Evolutionary conservation across 495 filamentous ascomycete genomes (phyloP), one percentile per base, ranked within the genome.

Genomic region (Filosporella fistucella): DNA sequence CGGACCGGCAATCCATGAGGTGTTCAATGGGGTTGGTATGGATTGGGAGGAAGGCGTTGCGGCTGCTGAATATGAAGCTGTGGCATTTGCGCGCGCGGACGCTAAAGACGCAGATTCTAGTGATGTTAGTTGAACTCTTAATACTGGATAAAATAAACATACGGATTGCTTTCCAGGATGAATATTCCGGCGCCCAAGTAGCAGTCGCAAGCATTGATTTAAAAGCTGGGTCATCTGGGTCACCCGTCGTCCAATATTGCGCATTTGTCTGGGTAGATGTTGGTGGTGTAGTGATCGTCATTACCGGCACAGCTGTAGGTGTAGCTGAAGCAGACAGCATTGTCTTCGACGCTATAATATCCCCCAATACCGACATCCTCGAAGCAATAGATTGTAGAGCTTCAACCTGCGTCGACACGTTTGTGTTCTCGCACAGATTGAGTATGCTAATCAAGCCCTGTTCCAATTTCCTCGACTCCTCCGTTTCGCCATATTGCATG

Each of bases 1-100:
- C 10, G 54, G 54, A 2, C 54, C 54, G 16, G 44, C 44, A 13
- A 57, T 43, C 54, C 54, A 52, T 2, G 30, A 34, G 0, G 23
- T 22, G 18, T 26, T 55, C 16, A 55, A 21, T 4, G 37, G 17
- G 22, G 24, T 28, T 1, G 29, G 22, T 1, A 12, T 6, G 36
- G 14, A 14, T 26, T 21, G 17, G 35, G 35, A 20, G 35, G 14
- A 38, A 6, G 7, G 23, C 20, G 35, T 38, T 38, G 5, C 20
- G 18, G 35, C 17, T 38, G 14, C 16, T n/a, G 16, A 32, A 21
- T 41, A 21, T 41, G 11, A 29, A 24, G 14, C 3, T 26, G 11
- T 26, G 8, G 20, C 13, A 25, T 18, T 14, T 13, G 42, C 17
- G 3, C n/a, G n/a, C n/a, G n/a, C n/a, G n/a, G n/a, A n/a, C n/a